Evolutionary conservation across 2,329 filamentous ascomycete species (phyloP), one percentile per base, ranked within the genome.

Genomic region (Byssoonygena ceratinophila): DNA sequence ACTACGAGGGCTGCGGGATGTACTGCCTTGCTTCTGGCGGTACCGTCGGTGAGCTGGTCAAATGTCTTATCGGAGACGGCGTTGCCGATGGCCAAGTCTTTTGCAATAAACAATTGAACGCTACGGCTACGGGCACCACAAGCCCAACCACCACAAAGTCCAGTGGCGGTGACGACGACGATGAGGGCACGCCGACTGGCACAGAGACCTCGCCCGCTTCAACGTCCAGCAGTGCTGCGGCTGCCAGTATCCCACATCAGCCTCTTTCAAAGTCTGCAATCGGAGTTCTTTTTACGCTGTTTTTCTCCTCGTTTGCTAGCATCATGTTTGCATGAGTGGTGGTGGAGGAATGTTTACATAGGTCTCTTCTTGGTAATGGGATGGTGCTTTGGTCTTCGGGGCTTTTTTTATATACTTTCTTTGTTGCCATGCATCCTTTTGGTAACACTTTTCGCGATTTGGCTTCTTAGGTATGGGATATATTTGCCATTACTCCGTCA

Each of bases 21-120:
- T 78, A 77, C 72, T 78, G 75, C 59, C 70, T 72, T 14, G 72
- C 71, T 0, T 61, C 65, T 37, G 69, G 60, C 40, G 71, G 74
- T 56, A 63, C 58, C 20, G 60, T 72, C 47, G 52, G 56, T 9
- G 59, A 66, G 3, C 59, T 75, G 31, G 60, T 61, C 3, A 29
- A 60, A 2, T 78, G 75, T 57, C 61, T 77, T 12, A 64, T 58
- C 46, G 57, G 63, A 29, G 60, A 72, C 46, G 72, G 72, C 29
- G 68, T 68, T 25, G 56, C 60, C 25, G 59, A 64, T 46, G 55
- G 57, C 8, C 58, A 68, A 6, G 67, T 76, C 56, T 78, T 76
- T 60, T 78, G 75, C 65, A 68, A 68, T 40, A 66, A 61, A 12
- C 62, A 60, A 57, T 52, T 58, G 6, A 70, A 63, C 16, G 64